Evolutionary conservation across 176 grass and related monocot genomes (phyloP).

Genomic region (Avena sativa): DNA sequence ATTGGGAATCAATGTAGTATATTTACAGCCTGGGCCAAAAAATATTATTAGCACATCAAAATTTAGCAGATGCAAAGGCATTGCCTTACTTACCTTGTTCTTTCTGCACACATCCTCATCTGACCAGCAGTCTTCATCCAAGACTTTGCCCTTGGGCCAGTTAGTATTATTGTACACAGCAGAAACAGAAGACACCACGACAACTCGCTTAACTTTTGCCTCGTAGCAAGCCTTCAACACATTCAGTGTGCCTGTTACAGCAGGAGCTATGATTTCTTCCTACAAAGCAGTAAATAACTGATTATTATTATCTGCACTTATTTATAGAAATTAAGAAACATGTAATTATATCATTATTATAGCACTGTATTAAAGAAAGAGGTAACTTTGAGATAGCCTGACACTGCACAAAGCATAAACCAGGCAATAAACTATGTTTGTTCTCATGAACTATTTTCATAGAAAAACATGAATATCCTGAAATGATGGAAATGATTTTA

Average conservation of each 20-base stretch:
- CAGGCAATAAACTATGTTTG: not conserved
- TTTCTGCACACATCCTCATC: constrained; percentile 69
- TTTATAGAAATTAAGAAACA: not conserved
- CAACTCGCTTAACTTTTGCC: constrained; percentile 74
- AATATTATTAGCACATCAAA: not conserved
- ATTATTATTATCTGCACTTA: not conserved
- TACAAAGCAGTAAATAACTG: constrained; percentile 5
- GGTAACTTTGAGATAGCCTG: not conserved
- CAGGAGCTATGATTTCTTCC: constrained; percentile 67
- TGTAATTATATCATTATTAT: not conserved
- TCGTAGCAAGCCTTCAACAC: constrained; percentile 75
- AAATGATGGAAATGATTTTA: too few relatives aligned
- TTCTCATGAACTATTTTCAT: too few relatives aligned
- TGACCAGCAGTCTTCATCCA: constrained; percentile 73
- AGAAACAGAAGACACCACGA: constrained; percentile 61
- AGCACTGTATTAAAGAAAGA: not conserved
- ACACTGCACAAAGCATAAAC: not conserved
- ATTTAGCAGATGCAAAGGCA: not conserved
- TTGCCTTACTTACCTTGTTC: constrained; percentile 51
- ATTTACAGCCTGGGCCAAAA: too few relatives aligned
- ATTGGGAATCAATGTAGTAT: too few relatives aligned
- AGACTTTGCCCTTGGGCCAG: constrained; percentile 60
- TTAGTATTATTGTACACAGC: constrained; percentile 57
- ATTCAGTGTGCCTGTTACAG: constrained; percentile 75
- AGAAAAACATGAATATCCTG: too few relatives aligned